Conservation (phyloP, 2,329 filamentous ascomycete species). For the Tympanopsis confertula region DNA sequence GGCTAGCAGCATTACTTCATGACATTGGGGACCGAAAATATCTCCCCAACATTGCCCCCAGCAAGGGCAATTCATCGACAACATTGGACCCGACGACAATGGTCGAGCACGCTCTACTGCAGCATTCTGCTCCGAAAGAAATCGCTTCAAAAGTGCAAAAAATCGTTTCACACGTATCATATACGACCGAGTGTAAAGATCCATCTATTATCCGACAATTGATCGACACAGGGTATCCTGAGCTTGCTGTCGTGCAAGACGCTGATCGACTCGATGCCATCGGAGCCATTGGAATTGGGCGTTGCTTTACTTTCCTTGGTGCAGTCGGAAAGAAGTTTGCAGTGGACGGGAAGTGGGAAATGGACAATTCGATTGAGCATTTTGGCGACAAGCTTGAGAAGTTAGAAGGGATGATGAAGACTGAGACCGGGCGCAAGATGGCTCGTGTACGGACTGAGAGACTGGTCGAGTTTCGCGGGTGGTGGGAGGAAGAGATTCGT, state of each 20-base stretch:
- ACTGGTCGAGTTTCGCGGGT: slow-evolving; percentile 37
- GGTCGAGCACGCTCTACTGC: slow-evolving; percentile 37
- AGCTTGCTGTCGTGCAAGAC: slow-evolving; percentile 79
- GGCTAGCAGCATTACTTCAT: slow-evolving; percentile 67
- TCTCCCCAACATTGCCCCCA: slow-evolving; percentile 35
- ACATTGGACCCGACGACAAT: slow-evolving; percentile 43
- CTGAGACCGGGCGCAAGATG: slow-evolving; percentile 37
- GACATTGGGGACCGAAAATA: slow-evolving; percentile 86
- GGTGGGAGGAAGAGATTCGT: slow-evolving; percentile 48
- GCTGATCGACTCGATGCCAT: slow-evolving; percentile 87
- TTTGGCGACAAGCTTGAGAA: slow-evolving; percentile 65
- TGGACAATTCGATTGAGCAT: slow-evolving; percentile 61
- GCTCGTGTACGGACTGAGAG: slow-evolving; percentile 40
- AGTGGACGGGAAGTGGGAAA: slow-evolving; percentile 24
- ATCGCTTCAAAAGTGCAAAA: slow-evolving; percentile 59
- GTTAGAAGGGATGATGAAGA: slow-evolving; percentile 56
- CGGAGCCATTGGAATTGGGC: slow-evolving; percentile 72
- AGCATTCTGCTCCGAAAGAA: slow-evolving; percentile 39
- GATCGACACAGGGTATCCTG: slow-evolving; percentile 54
- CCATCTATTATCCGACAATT: slow-evolving; percentile 44
- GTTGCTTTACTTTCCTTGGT: slow-evolving; percentile 68
- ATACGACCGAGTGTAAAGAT: slow-evolving; percentile 60
- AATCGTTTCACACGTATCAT: slow-evolving; percentile 69
- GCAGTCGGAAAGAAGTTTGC: no score
- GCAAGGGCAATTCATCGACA: no score